phyloP scores from a whole-genome alignment of 805 yeast genomes.

The Saccharomycopsis amapae region DNA sequence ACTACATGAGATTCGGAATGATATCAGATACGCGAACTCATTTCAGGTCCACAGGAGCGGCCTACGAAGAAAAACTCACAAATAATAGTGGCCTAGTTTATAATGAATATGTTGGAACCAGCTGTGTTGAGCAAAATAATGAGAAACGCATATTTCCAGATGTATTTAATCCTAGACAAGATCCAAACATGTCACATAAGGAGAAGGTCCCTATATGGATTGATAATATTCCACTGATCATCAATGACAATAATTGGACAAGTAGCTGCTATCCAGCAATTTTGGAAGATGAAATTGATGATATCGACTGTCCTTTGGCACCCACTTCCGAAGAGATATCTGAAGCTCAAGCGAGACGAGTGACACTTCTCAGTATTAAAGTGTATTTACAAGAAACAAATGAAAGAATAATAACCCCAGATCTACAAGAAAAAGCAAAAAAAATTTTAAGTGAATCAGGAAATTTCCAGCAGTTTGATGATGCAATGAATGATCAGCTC shows the following conservation, averaged over 20 bases:
- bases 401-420: slow-evolving; percentile 15
- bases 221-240: slow-evolving; percentile 43
- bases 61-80: no score
- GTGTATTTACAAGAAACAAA: slow-evolving; percentile 29
- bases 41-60: no score
- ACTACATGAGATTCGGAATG: no score
- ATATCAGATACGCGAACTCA: no score
- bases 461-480: neutral
- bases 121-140: no score
- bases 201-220: slow-evolving; percentile 69
- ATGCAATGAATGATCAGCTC: no score
- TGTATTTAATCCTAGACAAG: slow-evolving; percentile 61
- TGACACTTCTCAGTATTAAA: slow-evolving; percentile 39
- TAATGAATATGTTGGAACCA: no score
- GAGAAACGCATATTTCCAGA: no score
- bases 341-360: slow-evolving; percentile 46
- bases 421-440: slow-evolving; percentile 3
- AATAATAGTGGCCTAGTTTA: no score
- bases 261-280: slow-evolving; percentile 46
- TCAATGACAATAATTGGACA: slow-evolving; percentile 27
- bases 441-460: neutral
- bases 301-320: slow-evolving; percentile 26
- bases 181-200: slow-evolving; percentile 53
- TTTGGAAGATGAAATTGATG: slow-evolving; percentile 27
- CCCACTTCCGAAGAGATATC: slow-evolving; percentile 37